Base-by-base conservation (phyloP, 306 rosid species). In the Vicia faba region DNA sequence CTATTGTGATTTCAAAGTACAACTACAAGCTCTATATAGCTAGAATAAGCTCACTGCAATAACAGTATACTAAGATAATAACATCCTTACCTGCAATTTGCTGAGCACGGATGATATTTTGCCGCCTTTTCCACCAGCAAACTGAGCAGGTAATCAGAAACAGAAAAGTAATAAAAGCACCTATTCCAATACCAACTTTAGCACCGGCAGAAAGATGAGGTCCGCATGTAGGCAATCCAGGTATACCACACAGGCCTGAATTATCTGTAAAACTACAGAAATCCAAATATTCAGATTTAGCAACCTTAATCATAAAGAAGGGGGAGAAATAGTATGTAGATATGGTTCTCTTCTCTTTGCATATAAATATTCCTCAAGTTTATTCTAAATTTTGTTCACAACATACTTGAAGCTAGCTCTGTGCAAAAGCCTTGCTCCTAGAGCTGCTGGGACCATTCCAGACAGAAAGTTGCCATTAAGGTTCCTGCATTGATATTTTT, bases 361-460 rank as follows among this genome's bases (percentile, higher is more conserved):
- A 56, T 54, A n/a, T 13, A 61, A 46, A 63, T 61, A 48, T 29
- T 38, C 41, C 16, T 36, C 13, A 70, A 40, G 31, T 61, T 61
- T 28, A 35, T 4, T 55, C 50, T 53, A 72, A 26, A 53, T 48
- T 74, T 66, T 18, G 39, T 31, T 51, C 49, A 64, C 50, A 43
- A 70, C 99, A 64, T 86, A 88, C 99, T 95, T 90, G 91, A 90
- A 95, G 81, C 99, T 95, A 72, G 95, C 99, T 78, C 96, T 83
- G 76, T 95, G 97, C 77, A 95, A 77, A 74, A 95, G 96, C 75
- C 91, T 90, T 76, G 91, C 97, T 31, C 87, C 99, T 3, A 95
- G 82, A 41, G 92, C 75, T 62, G 85, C 79, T 1, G 97, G 96
- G 57, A 95, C 95, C 81, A 81, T 85, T 73, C 99, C 97, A 6